A percentile compares a stretch with the other conserved stretches of the same genome.
Conservation (phyloP, 768 basidiomycete species). For the Crassisporium funariophilum region DNA sequence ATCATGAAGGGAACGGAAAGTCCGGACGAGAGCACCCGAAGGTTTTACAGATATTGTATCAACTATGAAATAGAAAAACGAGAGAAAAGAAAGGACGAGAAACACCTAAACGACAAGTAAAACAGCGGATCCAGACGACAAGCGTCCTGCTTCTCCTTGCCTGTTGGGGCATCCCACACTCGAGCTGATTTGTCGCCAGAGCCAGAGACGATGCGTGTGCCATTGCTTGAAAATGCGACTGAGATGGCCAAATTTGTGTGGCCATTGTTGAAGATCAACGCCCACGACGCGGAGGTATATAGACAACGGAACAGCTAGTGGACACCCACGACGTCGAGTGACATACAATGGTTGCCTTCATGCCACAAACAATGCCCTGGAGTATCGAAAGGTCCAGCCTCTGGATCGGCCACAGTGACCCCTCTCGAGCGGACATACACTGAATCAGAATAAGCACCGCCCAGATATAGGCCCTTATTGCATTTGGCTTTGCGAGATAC, state of each 20-base stretch:
- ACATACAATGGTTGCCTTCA: slow-evolving; percentile 7
- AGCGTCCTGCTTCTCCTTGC: background rate
- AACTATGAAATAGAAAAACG: slow-evolving; percentile 11
- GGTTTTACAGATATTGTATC: slow-evolving; percentile 15
- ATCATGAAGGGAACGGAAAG: slow-evolving; percentile 1
- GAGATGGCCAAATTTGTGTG: background rate
- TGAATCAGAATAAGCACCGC: too few species aligned
- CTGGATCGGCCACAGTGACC: slow-evolving; percentile 1
- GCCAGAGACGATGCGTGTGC: too few species aligned
- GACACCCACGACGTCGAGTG: slow-evolving; percentile 1
- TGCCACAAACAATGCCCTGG: slow-evolving; percentile 17
- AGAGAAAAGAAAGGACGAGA: slow-evolving; percentile 25
- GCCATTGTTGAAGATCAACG: background rate
- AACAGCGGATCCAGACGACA: slow-evolving; percentile 6
- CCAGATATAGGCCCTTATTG: background rate
- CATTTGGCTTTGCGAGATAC: too few species aligned
- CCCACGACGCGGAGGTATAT: too few species aligned
- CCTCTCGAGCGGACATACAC: slow-evolving; percentile 7
- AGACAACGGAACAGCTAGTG: background rate
- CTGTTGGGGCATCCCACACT: too few species aligned
- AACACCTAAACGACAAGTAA: slow-evolving; percentile 18
- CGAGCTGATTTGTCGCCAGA: too few species aligned
- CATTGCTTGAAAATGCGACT: background rate
- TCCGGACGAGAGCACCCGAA: slow-evolving; percentile 6
- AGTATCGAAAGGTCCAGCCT: background rate